Evolutionary conservation across 805 yeast genomes (phyloP), one percentile per base, ranked within the genome.

Genomic region (Barnettozyma botsteinii): DNA sequence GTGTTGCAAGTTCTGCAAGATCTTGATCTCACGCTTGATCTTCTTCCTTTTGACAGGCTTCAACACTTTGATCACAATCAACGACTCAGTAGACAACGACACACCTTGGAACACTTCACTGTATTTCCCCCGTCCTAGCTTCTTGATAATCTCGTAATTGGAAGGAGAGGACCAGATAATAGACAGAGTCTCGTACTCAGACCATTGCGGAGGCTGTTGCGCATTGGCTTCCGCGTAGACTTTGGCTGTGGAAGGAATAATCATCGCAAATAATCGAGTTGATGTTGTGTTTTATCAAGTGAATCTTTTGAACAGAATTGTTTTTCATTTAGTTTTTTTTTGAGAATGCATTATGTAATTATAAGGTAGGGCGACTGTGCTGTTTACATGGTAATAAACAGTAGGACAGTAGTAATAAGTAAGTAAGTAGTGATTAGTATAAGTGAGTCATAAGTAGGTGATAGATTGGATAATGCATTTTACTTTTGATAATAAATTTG

Each of bases 11-110:
- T 89, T 89, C 60, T 87, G 85, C 48, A 89, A 68, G 34, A 89
- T 89, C 57, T 85, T 81, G 54, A 89, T 81, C 61, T 89, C 97
- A 52, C 97, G 72, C 64, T 85, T 85, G 51, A 89, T 89, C 66
- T 89, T 89, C 73, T 88, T 88, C 60, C 88, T 70, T 65, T 88
- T 88, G 24, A 89, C 96, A 2, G 97, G 97, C 60, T 89, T 89
- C 55, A 89, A 72, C 19, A 87, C 96, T 64, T 89, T 89, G 56
- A 89, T 85, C 37, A 89, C 96, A 52, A 89, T 79, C 39, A 79
- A 70, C 39, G 72, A 70, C 40, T 80, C 77, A 42, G 73, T 73
- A 31, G 70, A 58, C 15, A 81, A 67, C 51, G 84, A 79, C 29
- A 84, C 72, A 7, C 96, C 97, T 49, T 86, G 77, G 55, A 89